A percentile compares a stretch with the other conserved stretches of the same genome.
phyloP scores from a whole-genome alignment of 306 rosid genomes.

The Oxytropis ochrocephala region DNA sequence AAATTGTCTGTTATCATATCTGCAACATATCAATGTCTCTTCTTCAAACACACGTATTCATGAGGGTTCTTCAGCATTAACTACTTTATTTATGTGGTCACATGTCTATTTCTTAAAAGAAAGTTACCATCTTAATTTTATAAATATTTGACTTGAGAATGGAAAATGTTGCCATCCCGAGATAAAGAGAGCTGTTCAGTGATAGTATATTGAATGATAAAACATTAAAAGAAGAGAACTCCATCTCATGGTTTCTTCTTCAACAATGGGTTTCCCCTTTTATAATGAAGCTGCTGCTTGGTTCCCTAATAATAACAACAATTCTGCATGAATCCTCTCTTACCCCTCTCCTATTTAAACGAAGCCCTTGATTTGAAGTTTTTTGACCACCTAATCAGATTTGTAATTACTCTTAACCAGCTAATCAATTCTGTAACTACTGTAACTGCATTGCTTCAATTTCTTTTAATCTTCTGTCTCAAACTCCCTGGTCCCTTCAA shows the following conservation, averaged over 20 bases:
- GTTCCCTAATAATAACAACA: background rate
- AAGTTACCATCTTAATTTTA: background rate
- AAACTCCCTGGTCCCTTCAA: background rate
- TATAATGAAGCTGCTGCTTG: background rate
- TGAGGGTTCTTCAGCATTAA: background rate
- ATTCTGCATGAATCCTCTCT: background rate
- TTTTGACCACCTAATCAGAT: background rate
- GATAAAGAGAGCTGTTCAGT: background rate
- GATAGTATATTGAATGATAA: background rate
- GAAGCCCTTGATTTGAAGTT: background rate
- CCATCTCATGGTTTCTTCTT: too few relatives aligned
- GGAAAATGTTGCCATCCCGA: background rate
- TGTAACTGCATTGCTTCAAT: background rate
- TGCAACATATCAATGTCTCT: background rate
- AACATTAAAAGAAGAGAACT: background rate
- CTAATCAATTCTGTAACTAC: background rate
- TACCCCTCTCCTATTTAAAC: background rate
- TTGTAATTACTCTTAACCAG: background rate
- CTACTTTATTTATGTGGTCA: background rate
- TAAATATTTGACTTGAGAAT: background rate
- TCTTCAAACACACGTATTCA: background rate
- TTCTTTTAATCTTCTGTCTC: background rate
- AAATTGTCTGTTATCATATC: background rate
- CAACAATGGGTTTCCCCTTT: background rate
- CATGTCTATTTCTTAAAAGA: background rate